phyloP scores from a whole-genome alignment of 495 filamentous ascomycete species.

The Aspergillus sclerotiicarbonarius region DNA sequence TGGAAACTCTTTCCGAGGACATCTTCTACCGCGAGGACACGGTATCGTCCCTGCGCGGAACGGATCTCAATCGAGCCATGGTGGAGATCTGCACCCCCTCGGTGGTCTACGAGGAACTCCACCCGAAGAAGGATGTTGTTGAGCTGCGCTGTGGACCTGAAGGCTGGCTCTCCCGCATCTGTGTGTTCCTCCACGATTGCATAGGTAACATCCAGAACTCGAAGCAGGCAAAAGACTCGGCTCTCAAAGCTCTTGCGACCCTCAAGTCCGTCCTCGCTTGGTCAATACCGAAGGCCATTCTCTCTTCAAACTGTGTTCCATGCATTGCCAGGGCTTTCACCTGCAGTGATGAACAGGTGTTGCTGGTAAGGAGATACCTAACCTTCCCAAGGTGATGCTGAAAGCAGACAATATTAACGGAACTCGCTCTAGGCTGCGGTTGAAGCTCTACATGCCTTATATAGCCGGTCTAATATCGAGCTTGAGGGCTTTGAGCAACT shows the following conservation, averaged over 20 bases:
- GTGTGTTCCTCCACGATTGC: slow-evolving; percentile 70
- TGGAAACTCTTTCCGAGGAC: slow-evolving; percentile 94
- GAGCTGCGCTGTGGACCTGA: slow-evolving; percentile 71
- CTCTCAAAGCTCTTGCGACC: slow-evolving; percentile 70
- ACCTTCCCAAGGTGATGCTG: background rate
- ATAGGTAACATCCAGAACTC: slow-evolving; percentile 63
- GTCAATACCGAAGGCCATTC: slow-evolving; percentile 79
- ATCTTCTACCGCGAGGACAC: slow-evolving; percentile 88
- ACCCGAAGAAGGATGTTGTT: slow-evolving; percentile 62
- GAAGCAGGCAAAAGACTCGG: slow-evolving; percentile 57
- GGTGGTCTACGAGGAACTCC: slow-evolving; percentile 67
- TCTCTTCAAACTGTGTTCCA: slow-evolving; percentile 64
- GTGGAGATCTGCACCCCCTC: slow-evolving; percentile 90
- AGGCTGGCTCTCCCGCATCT: slow-evolving; percentile 82
- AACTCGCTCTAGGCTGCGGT: slow-evolving; percentile 62
- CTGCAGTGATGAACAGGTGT: slow-evolving; percentile 66
- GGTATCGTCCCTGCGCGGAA: slow-evolving; percentile 76
- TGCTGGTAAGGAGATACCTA: slow-evolving; percentile 55
- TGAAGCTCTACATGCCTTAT: slow-evolving; percentile 80
- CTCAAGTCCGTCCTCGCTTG: slow-evolving; percentile 76
- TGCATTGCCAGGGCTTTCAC: slow-evolving; percentile 74
- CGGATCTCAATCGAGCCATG: slow-evolving; percentile 78
- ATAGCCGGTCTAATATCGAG: slow-evolving; percentile 68
- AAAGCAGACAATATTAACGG: slow-evolving; percentile 13
- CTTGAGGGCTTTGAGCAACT: slow-evolving; percentile 77